phyloP scores from a whole-genome alignment of 2,329 filamentous ascomycete genomes.

The Pyrenophora graminea region DNA sequence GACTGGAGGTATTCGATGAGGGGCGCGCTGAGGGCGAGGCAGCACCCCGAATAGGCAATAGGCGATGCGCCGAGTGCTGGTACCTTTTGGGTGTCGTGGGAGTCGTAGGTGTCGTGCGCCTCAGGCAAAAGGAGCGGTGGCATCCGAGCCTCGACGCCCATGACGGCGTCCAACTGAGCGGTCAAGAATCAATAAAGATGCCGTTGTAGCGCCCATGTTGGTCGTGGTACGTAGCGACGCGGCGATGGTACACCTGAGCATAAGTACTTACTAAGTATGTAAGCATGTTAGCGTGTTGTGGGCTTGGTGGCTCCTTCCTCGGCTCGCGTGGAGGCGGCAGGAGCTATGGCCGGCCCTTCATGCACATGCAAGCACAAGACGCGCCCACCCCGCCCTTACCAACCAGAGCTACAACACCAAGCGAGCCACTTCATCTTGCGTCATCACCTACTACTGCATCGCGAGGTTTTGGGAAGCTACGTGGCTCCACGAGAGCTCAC shows the following conservation, averaged over 20 bases:
- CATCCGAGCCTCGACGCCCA: conserved; percentile 1
- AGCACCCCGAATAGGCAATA: conserved; percentile 38
- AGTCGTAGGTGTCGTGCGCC: too few relatives aligned
- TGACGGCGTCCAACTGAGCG: not conserved
- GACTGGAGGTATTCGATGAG: conserved; percentile 32
- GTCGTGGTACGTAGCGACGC: too few relatives aligned
- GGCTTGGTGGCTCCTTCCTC: not conserved
- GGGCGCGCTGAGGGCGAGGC: conserved; percentile 41
- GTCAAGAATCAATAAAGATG: not conserved
- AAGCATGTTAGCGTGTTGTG: not conserved
- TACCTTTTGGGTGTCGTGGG: not conserved
- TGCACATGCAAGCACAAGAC: conserved; percentile 12
- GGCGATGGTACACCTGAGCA: too few relatives aligned
- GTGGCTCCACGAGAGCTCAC: conserved; percentile 16
- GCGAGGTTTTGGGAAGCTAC: conserved; percentile 12
- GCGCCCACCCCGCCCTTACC: conserved; percentile 9
- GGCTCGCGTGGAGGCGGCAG: conserved; percentile 4
- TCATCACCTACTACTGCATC: conserved; percentile 13
- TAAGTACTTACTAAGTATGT: not conserved
- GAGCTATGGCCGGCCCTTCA: conserved; percentile 23
- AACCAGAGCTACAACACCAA: conserved; percentile 14
- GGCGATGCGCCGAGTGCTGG: conserved; percentile 28
- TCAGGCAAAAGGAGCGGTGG: not conserved
- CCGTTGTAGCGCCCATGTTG: too few relatives aligned
- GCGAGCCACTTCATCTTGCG: conserved; percentile 7